Conservation (phyloP, 2,329 filamentous ascomycete species). For the Didymellaceae sp. region DNA sequence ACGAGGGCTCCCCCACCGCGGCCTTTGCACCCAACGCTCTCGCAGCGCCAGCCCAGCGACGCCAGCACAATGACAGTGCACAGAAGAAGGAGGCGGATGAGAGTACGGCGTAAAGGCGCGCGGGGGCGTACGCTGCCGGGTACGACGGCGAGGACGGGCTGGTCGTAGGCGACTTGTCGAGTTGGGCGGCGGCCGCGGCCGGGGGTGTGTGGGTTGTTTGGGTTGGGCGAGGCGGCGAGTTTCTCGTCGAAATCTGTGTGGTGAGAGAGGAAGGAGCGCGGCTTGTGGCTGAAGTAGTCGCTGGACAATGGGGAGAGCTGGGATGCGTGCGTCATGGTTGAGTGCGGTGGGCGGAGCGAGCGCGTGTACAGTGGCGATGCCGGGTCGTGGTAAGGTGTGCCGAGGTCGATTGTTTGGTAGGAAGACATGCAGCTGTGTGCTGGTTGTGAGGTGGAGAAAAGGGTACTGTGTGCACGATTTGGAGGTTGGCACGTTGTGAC, state of each 20-base stretch:
- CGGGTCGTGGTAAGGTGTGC: slow-evolving; percentile 4
- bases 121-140: neutral
- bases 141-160: neutral
- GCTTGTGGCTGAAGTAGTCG: slow-evolving; percentile 9
- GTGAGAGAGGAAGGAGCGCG: slow-evolving; percentile 4
- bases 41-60: slow-evolving; percentile 9
- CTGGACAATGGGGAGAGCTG: neutral
- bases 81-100: neutral
- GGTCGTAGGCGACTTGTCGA: neutral
- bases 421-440: neutral
- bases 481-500: neutral
- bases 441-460: neutral
- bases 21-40: slow-evolving; percentile 1
- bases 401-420: neutral
- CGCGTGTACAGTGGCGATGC: slow-evolving; percentile 5
- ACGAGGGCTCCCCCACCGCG: slow-evolving; percentile 1
- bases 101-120: neutral
- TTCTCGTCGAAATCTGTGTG: slow-evolving; percentile 1
- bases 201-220: neutral
- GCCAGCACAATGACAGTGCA: neutral
- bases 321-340: slow-evolving; percentile 6
- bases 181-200: neutral
- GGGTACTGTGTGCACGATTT: neutral
- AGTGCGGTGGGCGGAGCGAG: neutral
- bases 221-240: neutral